phyloP scores from a whole-genome alignment of 495 filamentous ascomycete genomes.

The Aspergillus cavernicola region DNA sequence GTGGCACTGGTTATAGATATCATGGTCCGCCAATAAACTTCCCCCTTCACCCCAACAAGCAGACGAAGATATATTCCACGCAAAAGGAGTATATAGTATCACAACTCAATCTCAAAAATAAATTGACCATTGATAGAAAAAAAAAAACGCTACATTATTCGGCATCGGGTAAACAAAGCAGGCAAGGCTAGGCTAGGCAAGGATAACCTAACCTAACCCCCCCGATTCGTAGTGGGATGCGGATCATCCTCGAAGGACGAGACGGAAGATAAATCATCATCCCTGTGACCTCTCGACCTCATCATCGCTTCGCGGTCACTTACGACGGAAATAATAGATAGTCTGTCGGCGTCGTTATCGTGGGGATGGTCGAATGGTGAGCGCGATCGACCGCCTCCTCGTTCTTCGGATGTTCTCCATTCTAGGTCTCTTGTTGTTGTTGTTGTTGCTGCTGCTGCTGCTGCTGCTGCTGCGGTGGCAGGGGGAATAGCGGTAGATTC shows the following conservation, averaged over 20 bases:
- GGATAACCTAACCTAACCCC: neutral
- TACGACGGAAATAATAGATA: constrained; percentile 31
- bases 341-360: constrained; percentile 21
- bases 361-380: constrained; percentile 29
- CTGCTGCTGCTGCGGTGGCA: neutral
- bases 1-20: no score
- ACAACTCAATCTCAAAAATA: no score
- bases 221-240: neutral
- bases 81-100: no score
- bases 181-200: no score
- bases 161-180: no score
- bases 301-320: constrained; percentile 10
- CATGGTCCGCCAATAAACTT: no score
- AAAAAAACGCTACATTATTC: no score
- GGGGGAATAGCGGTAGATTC: neutral
- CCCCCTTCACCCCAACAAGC: no score
- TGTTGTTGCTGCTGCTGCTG: neutral
- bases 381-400: constrained; percentile 3
- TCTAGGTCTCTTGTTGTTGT: constrained; percentile 8
- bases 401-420: constrained; percentile 9
- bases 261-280: constrained; percentile 36
- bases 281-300: constrained; percentile 11
- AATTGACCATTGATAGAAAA: no score
- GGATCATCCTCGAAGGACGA: constrained; percentile 31
- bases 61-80: no score